phyloP scores from a whole-genome alignment of 1,284 basidiomycete species.

The Trichosporon sp. region DNA sequence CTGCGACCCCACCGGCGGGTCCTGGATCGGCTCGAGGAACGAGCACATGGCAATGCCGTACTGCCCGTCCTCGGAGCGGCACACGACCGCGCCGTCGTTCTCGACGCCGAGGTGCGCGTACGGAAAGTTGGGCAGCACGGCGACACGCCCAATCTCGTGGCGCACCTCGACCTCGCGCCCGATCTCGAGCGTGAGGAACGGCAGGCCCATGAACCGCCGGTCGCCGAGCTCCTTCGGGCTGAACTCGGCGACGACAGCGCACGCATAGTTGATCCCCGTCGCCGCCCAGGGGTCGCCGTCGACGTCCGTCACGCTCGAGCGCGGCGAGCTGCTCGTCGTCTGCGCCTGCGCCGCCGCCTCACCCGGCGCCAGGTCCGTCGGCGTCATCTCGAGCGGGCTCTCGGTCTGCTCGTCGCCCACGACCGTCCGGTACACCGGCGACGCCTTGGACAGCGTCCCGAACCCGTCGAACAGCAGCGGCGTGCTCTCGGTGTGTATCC shows the following conservation, averaged over 20 bases:
- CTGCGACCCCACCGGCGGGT: neutral
- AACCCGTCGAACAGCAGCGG: conserved; percentile 25
- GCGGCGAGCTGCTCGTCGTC: neutral
- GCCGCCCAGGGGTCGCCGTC: conserved; percentile 36
- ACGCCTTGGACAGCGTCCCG: conserved; percentile 12
- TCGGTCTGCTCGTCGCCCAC: neutral
- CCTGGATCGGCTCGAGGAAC: conserved; percentile 44
- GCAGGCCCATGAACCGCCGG: conserved; percentile 37
- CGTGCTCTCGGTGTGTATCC: conserved; percentile 24
- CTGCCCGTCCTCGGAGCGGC: conserved; percentile 33
- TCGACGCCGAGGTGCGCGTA: conserved; percentile 48
- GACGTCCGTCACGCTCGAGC: conserved; percentile 25
- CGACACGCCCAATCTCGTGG: conserved; percentile 49
- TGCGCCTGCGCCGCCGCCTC: neutral
- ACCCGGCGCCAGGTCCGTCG: neutral
- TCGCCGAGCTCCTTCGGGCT: conserved; percentile 31
- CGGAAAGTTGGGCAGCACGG: conserved; percentile 46
- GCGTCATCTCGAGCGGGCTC: neutral
- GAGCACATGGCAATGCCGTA: conserved; percentile 50
- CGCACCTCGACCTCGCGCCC: conserved; percentile 49
- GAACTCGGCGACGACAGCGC: conserved; percentile 47
- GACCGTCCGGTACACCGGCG: neutral
- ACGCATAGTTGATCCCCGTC: conserved; percentile 42
- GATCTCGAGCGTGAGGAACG: conserved; percentile 37
- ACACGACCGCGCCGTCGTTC: conserved; percentile 49